phyloP scores from a whole-genome alignment of 2,329 filamentous ascomycete genomes.

The Colletotrichum kahawae region DNA sequence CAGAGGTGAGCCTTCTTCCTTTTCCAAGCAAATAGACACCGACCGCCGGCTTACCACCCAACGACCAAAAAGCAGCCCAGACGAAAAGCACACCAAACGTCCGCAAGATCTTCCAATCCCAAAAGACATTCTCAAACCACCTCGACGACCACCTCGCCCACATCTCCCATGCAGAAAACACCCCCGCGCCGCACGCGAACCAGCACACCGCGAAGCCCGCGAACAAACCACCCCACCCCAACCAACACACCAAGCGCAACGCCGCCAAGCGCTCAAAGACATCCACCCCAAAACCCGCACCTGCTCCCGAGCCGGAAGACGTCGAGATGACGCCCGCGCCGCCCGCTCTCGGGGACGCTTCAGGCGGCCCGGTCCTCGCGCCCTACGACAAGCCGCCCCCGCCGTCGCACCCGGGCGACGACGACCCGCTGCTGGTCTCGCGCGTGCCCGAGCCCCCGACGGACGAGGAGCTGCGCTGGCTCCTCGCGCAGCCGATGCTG shows the following conservation, averaged over 20 bases:
- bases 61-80: constrained; percentile 34
- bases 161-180: constrained; percentile 48
- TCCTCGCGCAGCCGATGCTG: constrained; percentile 69
- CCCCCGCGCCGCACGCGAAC: constrained; percentile 29
- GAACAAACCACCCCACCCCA: constrained; percentile 22
- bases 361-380: constrained; percentile 33
- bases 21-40: background rate
- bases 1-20: constrained; percentile 35
- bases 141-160: constrained; percentile 79
- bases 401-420: constrained; percentile 51
- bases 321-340: constrained; percentile 47
- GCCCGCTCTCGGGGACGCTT: background rate
- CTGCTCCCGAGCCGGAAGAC: constrained; percentile 26
- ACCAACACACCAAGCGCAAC: constrained; percentile 22
- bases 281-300: constrained; percentile 5
- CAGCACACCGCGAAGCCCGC: constrained; percentile 31
- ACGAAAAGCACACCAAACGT: constrained; percentile 72
- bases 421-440: constrained; percentile 63
- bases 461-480: constrained; percentile 65
- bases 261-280: constrained; percentile 22
- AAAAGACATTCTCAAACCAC: constrained; percentile 85
- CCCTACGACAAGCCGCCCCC: constrained; percentile 38
- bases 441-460: constrained; percentile 62
- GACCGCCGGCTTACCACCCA: rapidly evolving
- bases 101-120: constrained; percentile 77